Conservation (phyloP, 176 grass and related monocot genomes). For the Avena atlantica region DNA sequence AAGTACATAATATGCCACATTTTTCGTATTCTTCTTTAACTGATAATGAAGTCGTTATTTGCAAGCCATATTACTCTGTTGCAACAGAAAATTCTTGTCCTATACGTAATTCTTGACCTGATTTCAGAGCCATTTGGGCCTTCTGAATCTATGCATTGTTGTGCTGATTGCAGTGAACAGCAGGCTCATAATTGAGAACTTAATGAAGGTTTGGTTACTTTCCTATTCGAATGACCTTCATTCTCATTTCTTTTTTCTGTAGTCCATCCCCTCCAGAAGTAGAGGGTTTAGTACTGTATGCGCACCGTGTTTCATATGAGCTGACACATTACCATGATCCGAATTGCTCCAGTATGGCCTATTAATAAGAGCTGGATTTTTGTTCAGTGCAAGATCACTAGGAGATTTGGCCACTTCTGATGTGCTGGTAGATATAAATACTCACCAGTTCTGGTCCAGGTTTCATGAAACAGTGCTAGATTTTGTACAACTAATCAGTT, state of each 20-base stretch:
- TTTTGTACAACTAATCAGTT: slow-evolving; percentile 35
- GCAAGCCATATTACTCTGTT: slow-evolving; percentile 17
- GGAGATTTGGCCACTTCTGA: slow-evolving; percentile 89
- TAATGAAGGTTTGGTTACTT: slow-evolving; percentile 82
- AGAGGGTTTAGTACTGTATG: slow-evolving; percentile 22
- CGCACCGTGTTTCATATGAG: not conserved
- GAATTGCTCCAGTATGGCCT: slow-evolving; percentile 81
- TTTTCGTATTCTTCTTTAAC: not conserved
- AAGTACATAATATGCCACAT: not conserved
- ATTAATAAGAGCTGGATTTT: slow-evolving; percentile 97
- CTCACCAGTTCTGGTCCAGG: slow-evolving; percentile 15
- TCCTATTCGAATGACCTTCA: slow-evolving; percentile 1
- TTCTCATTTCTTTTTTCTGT: slow-evolving; percentile 15
- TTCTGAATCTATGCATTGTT: slow-evolving; percentile 97
- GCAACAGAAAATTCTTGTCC: not conserved
- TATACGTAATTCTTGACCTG: slow-evolving; percentile 32
- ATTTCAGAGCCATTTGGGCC: slow-evolving; percentile 96
- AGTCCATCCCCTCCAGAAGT: slow-evolving; percentile 1
- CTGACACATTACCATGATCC: slow-evolving; percentile 26
- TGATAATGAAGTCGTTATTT: slow-evolving; percentile 1
- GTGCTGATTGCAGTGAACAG: slow-evolving; percentile 94
- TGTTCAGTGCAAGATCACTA: slow-evolving; percentile 88
- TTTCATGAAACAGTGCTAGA: slow-evolving; percentile 9
- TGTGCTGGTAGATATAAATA: slow-evolving; percentile 82
- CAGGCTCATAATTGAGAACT: slow-evolving; percentile 96